phyloP scores from a whole-genome alignment of 495 filamentous ascomycete genomes.

The Talaromyces nanjingensis region DNA sequence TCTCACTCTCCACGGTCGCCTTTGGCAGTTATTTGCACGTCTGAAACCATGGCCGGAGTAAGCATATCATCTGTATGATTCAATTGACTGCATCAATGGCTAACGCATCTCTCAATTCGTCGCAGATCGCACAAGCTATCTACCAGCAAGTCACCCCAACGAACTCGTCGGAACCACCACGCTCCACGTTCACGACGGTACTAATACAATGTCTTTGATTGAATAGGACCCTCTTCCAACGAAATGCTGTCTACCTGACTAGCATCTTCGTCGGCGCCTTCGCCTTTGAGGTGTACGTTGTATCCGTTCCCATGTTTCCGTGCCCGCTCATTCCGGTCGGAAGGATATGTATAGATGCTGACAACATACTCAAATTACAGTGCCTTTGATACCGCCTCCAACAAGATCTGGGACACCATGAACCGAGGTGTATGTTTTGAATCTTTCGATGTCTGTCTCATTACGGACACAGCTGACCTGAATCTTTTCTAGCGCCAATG shows the following conservation, averaged over 20 bases:
- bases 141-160: constrained; percentile 13
- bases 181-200: neutral
- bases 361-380: constrained; percentile 36
- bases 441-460: neutral
- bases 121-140: constrained; percentile 12
- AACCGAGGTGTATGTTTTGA: constrained; percentile 75
- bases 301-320: constrained; percentile 6
- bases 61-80: neutral
- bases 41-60: constrained; percentile 9
- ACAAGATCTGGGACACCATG: constrained; percentile 79
- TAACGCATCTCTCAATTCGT: constrained; percentile 6
- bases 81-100: neutral
- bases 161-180: neutral
- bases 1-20: neutral
- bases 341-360: neutral
- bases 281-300: constrained; percentile 81
- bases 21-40: neutral
- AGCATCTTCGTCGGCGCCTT: constrained; percentile 83
- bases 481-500: constrained; percentile 74
- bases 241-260: constrained; percentile 79
- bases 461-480: neutral
- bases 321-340: neutral
- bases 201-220: constrained; percentile 14
- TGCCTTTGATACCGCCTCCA: constrained; percentile 65
- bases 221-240: constrained; percentile 71